Percentiles rank a stretch among this genome's conserved stretches.
These are phyloP conservation scores for Brassica cretica DNA, from an alignment of 345 rosid genomes.

Conservation along the genomic window DNA sequence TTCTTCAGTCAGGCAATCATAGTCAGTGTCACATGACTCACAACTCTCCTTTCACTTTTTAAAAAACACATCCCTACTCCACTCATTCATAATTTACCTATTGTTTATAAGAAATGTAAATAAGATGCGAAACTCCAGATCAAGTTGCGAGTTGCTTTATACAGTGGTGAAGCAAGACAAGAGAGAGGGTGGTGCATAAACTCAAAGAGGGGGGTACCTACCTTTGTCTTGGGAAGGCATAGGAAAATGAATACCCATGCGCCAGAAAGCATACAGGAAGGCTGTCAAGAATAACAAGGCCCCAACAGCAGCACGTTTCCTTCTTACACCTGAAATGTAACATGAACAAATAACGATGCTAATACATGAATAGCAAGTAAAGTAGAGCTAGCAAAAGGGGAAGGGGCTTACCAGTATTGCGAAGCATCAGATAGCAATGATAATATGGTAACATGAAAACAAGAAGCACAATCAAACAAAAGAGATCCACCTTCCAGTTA, in stretches of 20 bases:
- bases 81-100: neutral
- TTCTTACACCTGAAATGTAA: constrained; percentile 65
- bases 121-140: neutral
- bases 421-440: constrained; percentile 96
- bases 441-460: constrained; percentile 95
- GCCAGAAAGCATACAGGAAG: constrained; percentile 96
- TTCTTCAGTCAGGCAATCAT: neutral
- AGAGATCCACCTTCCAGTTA: constrained; percentile 95
- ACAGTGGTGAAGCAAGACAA: constrained; percentile 1
- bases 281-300: constrained; percentile 85
- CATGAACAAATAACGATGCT: neutral
- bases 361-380: neutral
- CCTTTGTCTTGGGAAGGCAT: constrained; percentile 98
- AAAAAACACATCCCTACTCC: neutral
- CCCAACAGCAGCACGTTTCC: constrained; percentile 88
- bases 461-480: constrained; percentile 82
- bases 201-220: constrained; percentile 50
- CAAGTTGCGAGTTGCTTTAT: neutral
- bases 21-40: constrained; percentile 18
- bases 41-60: neutral
- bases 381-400: neutral
- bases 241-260: constrained; percentile 98
- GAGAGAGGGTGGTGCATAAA: constrained; percentile 7
- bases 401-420: constrained; percentile 67
- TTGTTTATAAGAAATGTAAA: neutral